phyloP scores from a whole-genome alignment of 306 rosid genomes.

The Castanea sativa region DNA sequence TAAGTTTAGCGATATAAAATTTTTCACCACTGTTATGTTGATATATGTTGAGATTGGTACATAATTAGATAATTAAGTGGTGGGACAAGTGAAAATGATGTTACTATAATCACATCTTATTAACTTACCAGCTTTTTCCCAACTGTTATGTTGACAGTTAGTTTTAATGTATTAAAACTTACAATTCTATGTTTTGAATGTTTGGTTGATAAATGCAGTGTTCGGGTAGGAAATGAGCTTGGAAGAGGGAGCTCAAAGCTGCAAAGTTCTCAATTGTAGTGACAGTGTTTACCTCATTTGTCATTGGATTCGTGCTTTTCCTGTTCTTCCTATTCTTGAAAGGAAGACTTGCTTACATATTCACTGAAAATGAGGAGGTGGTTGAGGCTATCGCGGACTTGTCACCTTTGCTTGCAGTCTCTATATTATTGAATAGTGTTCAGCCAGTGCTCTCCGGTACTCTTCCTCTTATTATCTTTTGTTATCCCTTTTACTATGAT shows the following conservation, averaged over 20 bases:
- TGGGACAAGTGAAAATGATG: background rate
- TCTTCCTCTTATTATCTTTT: too few species aligned
- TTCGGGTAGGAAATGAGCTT: conserved; percentile 55
- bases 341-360: conserved; percentile 43
- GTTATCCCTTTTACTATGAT: background rate
- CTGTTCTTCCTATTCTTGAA: conserved; percentile 33
- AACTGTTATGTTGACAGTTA: too few species aligned
- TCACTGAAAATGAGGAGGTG: conserved; percentile 37
- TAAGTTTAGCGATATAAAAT: too few species aligned
- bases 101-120: too few species aligned
- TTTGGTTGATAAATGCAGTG: conserved; percentile 23
- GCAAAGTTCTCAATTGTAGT: conserved; percentile 46
- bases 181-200: background rate
- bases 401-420: conserved; percentile 50
- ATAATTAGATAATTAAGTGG: too few species aligned
- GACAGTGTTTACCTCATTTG: conserved; percentile 35
- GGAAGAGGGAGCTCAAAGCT: conserved; percentile 54
- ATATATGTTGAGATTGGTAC: too few species aligned
- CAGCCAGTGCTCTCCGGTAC: conserved; percentile 65
- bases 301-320: conserved; percentile 40
- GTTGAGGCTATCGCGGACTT: conserved; percentile 39
- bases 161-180: too few species aligned
- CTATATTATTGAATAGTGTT: conserved; percentile 50
- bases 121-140: too few species aligned
- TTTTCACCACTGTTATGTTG: too few species aligned